Base-by-base conservation (phyloP, 176 grass and related monocot genomes). In the Zoysia pacifica region DNA sequence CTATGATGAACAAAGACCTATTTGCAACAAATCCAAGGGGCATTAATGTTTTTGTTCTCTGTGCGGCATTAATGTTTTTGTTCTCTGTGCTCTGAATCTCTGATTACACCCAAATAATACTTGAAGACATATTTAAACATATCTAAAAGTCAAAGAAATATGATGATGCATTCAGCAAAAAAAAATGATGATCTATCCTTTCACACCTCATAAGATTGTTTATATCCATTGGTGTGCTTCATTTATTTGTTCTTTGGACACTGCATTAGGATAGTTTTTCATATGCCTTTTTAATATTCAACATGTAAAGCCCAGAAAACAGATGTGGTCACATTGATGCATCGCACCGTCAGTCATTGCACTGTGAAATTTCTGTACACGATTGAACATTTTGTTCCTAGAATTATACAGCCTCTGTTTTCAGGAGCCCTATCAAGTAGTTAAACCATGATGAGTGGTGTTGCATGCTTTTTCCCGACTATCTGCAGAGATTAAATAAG, bases 401-500 rank as follows among this genome's bases (percentile, higher is more conserved):
- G 4, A n/a, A 6, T 9, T 67, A 36, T 46, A 48, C 15, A 35
- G 5, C 16, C 60, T 80, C 10, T 42, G 5, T 45, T 77, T 76
- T 67, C 19, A 42, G 35, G 71, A 67, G 18, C 13, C 2, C 2
- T 76, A 84, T 52, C 55, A 18, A 70, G 61, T 61, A 39, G 12
- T 73, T 58, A 74, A 73, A 69, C 18, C 37, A 81, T 20, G 82
- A 40, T 48, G 43, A 45, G 37, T 44, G 2, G 65, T 41, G n/a
- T 53, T 75, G 40, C 67, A 48, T 87, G 62, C 37, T 61, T 79
- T 82, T 82, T 79, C 16, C 70, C 82, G 63, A 58, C 49, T 67
- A 4, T 73, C 12, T 79, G 62, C 84, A 99, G 97, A 99, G 97
- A 83, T 79, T 99, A 52, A 89, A 87, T 19, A 90, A 99, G 85